Evolutionary conservation across 2,329 filamentous ascomycete genomes (phyloP).

Genomic region (Alternaria sp.): DNA sequence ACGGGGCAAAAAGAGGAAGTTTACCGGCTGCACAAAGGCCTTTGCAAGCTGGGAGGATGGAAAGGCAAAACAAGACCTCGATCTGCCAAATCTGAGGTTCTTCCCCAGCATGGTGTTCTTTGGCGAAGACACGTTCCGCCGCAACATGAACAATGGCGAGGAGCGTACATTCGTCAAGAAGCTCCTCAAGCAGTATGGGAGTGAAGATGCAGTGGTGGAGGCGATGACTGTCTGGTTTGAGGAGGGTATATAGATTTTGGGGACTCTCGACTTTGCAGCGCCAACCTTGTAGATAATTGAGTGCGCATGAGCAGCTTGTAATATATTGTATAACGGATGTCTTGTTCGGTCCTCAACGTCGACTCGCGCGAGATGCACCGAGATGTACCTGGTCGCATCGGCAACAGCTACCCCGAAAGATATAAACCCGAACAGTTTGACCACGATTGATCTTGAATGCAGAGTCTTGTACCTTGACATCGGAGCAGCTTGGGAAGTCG

Average conservation of each 20-base stretch:
- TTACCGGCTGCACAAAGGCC: not conserved
- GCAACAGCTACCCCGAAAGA: conserved; percentile 5
- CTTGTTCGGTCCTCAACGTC: not conserved
- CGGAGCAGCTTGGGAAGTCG: not conserved
- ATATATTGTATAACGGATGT: not conserved
- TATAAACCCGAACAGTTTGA: not conserved
- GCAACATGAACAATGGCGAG: not conserved
- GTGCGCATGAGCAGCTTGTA: not conserved
- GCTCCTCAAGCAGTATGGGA: not conserved
- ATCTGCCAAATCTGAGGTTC: not conserved
- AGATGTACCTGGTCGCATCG: conserved; percentile 10
- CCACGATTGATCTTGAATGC: not conserved
- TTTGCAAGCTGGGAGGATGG: not conserved
- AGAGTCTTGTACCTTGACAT: not conserved
- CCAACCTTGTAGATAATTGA: not conserved
- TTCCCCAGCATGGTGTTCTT: not conserved
- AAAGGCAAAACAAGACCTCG: not conserved
- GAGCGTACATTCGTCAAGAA: not conserved
- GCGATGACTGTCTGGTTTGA: not conserved
- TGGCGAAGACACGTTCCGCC: not conserved
- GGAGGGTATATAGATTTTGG: not conserved
- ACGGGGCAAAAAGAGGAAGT: not conserved
- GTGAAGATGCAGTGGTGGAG: not conserved
- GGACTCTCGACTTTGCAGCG: not conserved
- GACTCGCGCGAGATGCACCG: conserved; percentile 15